Evolutionary conservation across 371 early-diverging fungal species (phyloP).

Genomic region (Blyttiomyces sp.): DNA sequence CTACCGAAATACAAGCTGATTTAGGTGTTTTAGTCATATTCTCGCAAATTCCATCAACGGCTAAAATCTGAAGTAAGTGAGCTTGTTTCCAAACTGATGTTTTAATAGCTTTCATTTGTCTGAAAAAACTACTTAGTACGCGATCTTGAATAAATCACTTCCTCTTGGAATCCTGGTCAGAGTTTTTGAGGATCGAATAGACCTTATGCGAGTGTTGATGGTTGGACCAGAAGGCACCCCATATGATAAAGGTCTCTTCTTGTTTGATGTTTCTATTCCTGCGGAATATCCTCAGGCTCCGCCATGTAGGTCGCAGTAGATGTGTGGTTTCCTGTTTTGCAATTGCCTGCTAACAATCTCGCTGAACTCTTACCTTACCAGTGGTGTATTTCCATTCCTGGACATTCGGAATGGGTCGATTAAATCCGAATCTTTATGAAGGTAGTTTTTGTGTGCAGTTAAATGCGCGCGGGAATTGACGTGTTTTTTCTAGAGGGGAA

Average conservation of each 20-base stretch:
- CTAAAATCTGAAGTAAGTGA: slow-evolving; percentile 19
- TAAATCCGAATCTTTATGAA: slow-evolving; percentile 56
- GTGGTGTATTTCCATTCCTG: slow-evolving; percentile 48
- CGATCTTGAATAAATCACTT: slow-evolving; percentile 19
- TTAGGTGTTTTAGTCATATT: not conserved
- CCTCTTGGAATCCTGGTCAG: slow-evolving; percentile 51
- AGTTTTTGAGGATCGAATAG: slow-evolving; percentile 50
- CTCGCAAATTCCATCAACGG: slow-evolving; percentile 18
- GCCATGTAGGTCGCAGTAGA: slow-evolving; percentile 14
- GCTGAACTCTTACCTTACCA: not conserved
- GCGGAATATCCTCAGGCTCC: slow-evolving; percentile 41
- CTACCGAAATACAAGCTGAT: not conserved
- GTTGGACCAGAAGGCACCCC: slow-evolving; percentile 49
- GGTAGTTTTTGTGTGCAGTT: slow-evolving; percentile 17
- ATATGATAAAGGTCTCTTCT: slow-evolving; percentile 36
- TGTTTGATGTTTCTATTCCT: slow-evolving; percentile 50
- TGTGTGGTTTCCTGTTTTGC: not conserved
- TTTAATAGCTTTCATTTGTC: no score
- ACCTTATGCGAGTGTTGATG: slow-evolving; percentile 45
- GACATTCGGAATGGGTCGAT: slow-evolving; percentile 48
- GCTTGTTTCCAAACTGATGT: no score
- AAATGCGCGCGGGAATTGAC: no score
- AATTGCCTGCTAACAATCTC: not conserved
- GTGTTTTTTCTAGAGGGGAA: no score
- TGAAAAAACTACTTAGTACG: no score